Base-by-base conservation (phyloP, 768 basidiomycete genomes). In the Tephrocybe sp. region DNA sequence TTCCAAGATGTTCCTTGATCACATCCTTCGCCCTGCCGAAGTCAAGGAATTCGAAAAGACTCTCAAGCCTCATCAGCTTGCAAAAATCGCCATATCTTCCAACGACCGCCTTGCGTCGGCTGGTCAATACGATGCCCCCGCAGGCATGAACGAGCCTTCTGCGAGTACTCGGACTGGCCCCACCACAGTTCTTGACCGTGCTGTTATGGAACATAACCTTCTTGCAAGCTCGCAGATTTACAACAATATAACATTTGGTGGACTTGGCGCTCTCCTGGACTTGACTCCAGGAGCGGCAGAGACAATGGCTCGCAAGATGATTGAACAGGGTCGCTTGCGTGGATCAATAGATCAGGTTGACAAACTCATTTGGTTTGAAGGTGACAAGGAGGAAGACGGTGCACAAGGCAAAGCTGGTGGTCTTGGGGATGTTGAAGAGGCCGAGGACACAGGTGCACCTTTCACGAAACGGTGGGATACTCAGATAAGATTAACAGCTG, bases 171-270 rank as follows among this genome's bases (percentile, higher is more conserved):
- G 94, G 54, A 91, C 87, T 34, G 95, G 94, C 1, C 95, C 97
- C 3, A 86, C 91, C 5, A 98, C 94, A 9, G 94, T 99, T 16
- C 78, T 99, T 36, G 97, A 98, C 65, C 83, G 94, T 39, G 97
- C 97, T 5, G 94, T 99, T 39, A 91, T 98, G 87, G 97, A 99
- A 65, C 97, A 99, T 70, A 99, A 99, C 66, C 77, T 99, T 9
- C 81, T 97, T 53, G 93, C 94, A 3, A 94, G 93, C 66, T 95
- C 94, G 3, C 91, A 94, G 61, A 93, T 98, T 44, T 99, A 98
- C 66, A 93, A 91, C 65, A 98, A 97, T 60, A 97, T 99, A 71
- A 91, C 92, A 22, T 98, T 98, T 69, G 74, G 80, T 22, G 97
- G 95, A n/a, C 70, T 98, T 9, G 97, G 97, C 18, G 83, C 88